Conservation (phyloP, 495 filamentous ascomycete species). For the Annulohypoxylon bovei region DNA sequence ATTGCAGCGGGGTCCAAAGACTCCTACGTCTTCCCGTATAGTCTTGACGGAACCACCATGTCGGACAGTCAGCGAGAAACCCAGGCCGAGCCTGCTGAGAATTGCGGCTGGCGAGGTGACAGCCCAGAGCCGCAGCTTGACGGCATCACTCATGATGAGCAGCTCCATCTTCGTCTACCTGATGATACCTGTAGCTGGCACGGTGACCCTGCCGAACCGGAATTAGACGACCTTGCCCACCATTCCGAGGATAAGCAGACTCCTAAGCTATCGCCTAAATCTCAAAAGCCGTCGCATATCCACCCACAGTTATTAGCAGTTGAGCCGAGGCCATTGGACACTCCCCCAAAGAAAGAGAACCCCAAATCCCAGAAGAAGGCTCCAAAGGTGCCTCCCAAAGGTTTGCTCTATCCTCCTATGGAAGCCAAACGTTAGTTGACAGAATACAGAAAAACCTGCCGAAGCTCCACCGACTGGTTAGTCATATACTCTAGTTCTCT, state of each 20-base stretch:
- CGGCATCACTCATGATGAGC: slow-evolving; percentile 15
- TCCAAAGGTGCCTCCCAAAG: background rate
- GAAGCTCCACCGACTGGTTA: background rate
- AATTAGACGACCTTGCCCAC: slow-evolving; percentile 41
- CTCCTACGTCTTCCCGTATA: background rate
- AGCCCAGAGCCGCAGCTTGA: slow-evolving; percentile 27
- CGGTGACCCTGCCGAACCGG: slow-evolving; percentile 42
- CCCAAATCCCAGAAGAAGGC: no score
- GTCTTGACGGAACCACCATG: slow-evolving; percentile 37
- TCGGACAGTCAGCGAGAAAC: slow-evolving; percentile 21
- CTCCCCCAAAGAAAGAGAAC: no score
- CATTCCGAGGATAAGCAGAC: background rate
- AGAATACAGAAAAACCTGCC: background rate
- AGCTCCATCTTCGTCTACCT: slow-evolving; percentile 2
- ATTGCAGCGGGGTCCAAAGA: background rate
- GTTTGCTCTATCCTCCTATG: slow-evolving; percentile 6
- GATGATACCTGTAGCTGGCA: slow-evolving; percentile 37
- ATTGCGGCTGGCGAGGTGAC: slow-evolving; percentile 33
- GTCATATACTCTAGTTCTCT: background rate
- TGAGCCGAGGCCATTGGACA: background rate
- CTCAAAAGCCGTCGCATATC: slow-evolving; percentile 6
- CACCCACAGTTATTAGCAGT: background rate
- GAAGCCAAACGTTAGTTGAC: background rate
- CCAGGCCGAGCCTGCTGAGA: slow-evolving; percentile 31
- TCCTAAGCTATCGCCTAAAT: slow-evolving; percentile 22